Evolutionary conservation across 805 yeast species (phyloP).

Genomic region (Lipomyces lipofer): DNA sequence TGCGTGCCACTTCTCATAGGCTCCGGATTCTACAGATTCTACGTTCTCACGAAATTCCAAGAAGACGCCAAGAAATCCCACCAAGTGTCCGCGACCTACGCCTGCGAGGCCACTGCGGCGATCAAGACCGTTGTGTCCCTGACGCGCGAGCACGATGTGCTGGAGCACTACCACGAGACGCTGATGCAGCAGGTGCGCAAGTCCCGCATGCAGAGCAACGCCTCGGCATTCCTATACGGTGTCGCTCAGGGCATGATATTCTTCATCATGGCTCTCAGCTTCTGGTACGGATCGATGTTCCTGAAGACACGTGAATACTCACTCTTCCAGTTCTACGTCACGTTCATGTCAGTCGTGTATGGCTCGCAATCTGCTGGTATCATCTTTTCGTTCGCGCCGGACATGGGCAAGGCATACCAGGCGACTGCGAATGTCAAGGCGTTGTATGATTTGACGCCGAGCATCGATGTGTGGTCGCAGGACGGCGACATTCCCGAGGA

Average conservation of each 20-base stretch:
- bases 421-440: conserved; percentile 42
- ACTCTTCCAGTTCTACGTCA: conserved; percentile 43
- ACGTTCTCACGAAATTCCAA: conserved; percentile 40
- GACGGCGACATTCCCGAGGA: conserved; percentile 38
- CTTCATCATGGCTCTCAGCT: conserved; percentile 45
- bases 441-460: conserved; percentile 40
- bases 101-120: conserved; percentile 45
- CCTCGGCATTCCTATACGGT: conserved; percentile 42
- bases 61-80: conserved; percentile 44
- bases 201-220: conserved; percentile 22
- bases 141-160: conserved; percentile 45
- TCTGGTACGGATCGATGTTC: conserved; percentile 48
- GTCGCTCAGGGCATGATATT: conserved; percentile 45
- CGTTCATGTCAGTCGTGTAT: conserved; percentile 43
- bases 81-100: conserved; percentile 44
- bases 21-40: conserved; percentile 45
- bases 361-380: conserved; percentile 50
- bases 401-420: conserved; percentile 47
- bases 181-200: conserved; percentile 12
- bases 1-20: conserved; percentile 41
- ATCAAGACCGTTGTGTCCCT: conserved; percentile 47
- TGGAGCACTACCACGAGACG: conserved; percentile 35
- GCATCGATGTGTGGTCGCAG: conserved; percentile 40
- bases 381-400: conserved; percentile 47
- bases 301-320: conserved; percentile 39